Percentiles rank a stretch among this genome's conserved stretches.
Evolutionary conservation across 257 asterid genomes (phyloP).

Genomic region (Fraxinus anomala): DNA sequence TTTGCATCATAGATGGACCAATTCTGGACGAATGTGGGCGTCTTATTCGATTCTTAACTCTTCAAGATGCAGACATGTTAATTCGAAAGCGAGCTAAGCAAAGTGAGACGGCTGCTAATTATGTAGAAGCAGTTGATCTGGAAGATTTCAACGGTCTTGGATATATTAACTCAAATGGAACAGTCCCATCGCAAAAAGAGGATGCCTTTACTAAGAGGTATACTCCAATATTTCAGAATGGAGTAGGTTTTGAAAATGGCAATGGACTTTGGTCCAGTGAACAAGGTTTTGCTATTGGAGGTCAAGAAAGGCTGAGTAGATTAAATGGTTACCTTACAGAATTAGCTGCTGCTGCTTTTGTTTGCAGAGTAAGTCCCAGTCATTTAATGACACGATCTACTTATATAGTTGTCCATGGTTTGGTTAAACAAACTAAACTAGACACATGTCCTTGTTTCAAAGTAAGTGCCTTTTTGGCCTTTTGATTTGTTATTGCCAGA

Average conservation of each 20-base stretch:
- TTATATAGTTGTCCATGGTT: neutral
- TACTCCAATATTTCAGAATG: slow-evolving; percentile 77
- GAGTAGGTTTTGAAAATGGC: slow-evolving; percentile 94
- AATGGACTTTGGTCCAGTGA: slow-evolving; percentile 86
- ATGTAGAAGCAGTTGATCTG: slow-evolving; percentile 76
- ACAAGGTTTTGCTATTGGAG: slow-evolving; percentile 96
- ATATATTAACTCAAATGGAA: slow-evolving; percentile 37
- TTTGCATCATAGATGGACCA: slow-evolving; percentile 89
- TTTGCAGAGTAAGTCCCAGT: slow-evolving; percentile 75
- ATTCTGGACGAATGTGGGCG: slow-evolving; percentile 74
- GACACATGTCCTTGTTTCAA: neutral
- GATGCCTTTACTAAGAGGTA: slow-evolving; percentile 37
- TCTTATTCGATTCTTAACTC: slow-evolving; percentile 77
- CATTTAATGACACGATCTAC: neutral
- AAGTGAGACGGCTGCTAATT: slow-evolving; percentile 87
- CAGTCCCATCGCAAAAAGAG: slow-evolving; percentile 40
- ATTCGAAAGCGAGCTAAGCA: slow-evolving; percentile 80
- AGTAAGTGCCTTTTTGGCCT: neutral
- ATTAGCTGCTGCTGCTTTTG: slow-evolving; percentile 98
- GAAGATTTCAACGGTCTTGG: slow-evolving; percentile 45
- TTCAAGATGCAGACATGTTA: slow-evolving; percentile 77
- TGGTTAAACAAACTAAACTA: neutral
- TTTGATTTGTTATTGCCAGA: slow-evolving; percentile 12
- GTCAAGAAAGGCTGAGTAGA: slow-evolving; percentile 88
- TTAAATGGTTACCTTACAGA: slow-evolving; percentile 89